Evolutionary conservation across 2,329 filamentous ascomycete species (phyloP), one percentile per base, ranked within the genome.

Genomic region (Colletotrichum acutatum): DNA sequence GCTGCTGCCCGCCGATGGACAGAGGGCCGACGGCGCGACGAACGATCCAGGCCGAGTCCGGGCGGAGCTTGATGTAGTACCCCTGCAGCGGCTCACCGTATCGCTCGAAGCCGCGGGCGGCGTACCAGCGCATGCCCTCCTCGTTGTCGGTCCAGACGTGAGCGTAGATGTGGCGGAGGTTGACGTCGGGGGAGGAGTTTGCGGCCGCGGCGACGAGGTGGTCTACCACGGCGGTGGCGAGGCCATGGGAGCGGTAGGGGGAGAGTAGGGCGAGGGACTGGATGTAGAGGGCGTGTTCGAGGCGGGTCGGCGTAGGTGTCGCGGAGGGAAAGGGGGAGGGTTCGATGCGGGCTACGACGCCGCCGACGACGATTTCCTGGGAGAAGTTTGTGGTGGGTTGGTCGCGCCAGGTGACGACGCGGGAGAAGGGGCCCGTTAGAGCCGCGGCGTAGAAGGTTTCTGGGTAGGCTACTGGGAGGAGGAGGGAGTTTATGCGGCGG

Each of bases 131-230:
- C 74, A 92, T 80, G 0, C 87, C 91, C 24, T 92, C 90, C 2
- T 87, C 85, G 78, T 92, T 92, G 72, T 90, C 86, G 12, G 90
- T 91, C 91, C 91, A 93, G 19, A 93, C 91, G 79, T 93, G 91
- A 5, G 91, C 91, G 75, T 90, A 92, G 19, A 91, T 83, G 56
- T 84, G 77, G 46, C 76, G 76, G 42, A 86, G 84, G 64, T 85
- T 78, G 74, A 84, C 79, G 19, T 75, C 80, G 4, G 82, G 82
- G 12, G 81, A 80, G 14, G 77, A 75, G 9, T 78, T 77, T 14
- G 81, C 82, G 19, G 81, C 82, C 12, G 83, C 82, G 26, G 82
- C 81, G 68, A 88, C 76, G 58, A 90, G 84, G 74, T 88, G 84
- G 58, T 90, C 86, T 19, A 93, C 82, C 0, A 90, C 86, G 28